Evolutionary conservation across 2,329 filamentous ascomycete genomes (phyloP), one percentile per base, ranked within the genome.

Genomic region (Trichoderma guizhouense): DNA sequence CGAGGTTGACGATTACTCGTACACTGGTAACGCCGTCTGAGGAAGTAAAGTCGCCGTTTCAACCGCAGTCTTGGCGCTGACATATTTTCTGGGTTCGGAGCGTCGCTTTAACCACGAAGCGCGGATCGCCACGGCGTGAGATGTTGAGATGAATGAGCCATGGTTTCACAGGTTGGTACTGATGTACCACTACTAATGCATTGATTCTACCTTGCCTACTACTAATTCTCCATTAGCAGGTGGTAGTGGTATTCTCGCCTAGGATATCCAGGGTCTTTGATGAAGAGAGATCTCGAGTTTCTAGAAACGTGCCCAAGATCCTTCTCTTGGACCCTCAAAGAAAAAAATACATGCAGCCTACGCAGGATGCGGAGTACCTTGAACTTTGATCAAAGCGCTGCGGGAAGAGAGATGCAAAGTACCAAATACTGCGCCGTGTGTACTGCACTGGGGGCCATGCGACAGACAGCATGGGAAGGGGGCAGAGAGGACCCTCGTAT

Each of bases 261-360:
- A 26, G 14, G 24, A 68, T 32, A 51, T 34, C 55, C 47, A 69
- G 66, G 66, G 66, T 34, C 66, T 53, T 47, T 69, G 57, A 51
- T 34, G 26, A 32, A 43, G 28, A 61, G 26, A 34, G 66, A 69
- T 69, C 66, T 51, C 5, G 39, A 36, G 15, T 61, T 69, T 69
- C 55, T 61, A 69, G 66, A 69, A 69, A 36, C 65, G 15, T 60
- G 24, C 18, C 26, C 65, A 39, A 68, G 51, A 68, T 58, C 53
- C 53, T 58, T 60, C 34, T 39, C 24, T 47, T 47, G 24, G 28
- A n/a, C 34, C 14, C 21, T 30, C 18, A 51, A 28, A 21, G 26
- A 24, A 43, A 28, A 15, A 51, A 24, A 32, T 60, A 57, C 65
- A 36, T 60, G 65, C n/a, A 68, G 32, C 18, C 9, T 32, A 34